Percentiles rank a stretch among this genome's conserved stretches.
Conservation (phyloP, 345 rosid species). For the Sonneratia caseolaris region DNA sequence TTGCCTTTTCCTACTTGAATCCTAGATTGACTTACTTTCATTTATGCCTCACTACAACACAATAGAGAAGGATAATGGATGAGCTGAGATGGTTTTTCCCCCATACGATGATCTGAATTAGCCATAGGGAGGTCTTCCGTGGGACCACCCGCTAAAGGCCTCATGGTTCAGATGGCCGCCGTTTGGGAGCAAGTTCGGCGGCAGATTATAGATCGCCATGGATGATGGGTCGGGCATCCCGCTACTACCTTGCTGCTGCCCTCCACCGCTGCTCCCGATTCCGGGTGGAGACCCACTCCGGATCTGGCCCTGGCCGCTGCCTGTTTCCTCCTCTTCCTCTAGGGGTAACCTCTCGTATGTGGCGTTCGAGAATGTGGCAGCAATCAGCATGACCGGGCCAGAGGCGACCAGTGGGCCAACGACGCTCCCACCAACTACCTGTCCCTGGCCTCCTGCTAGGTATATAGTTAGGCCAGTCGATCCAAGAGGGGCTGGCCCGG, state of each 20-base stretch:
- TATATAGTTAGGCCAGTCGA: slow-evolving; percentile 47
- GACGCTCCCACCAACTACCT: slow-evolving; percentile 51
- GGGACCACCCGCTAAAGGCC: slow-evolving; percentile 16
- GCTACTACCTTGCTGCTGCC: slow-evolving; percentile 17
- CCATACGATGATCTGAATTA: neutral
- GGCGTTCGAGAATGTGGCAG: slow-evolving; percentile 53
- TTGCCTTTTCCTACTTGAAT: neutral
- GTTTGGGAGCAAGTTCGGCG: slow-evolving; percentile 56
- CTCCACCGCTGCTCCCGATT: slow-evolving; percentile 18
- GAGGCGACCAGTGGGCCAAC: slow-evolving; percentile 46
- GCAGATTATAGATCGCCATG: slow-evolving; percentile 34
- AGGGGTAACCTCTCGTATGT: slow-evolving; percentile 49
- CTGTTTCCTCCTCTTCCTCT: slow-evolving; percentile 41
- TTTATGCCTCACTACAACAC: neutral
- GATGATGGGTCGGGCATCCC: slow-evolving; percentile 25
- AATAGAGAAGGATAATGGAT: neutral
- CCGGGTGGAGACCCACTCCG: slow-evolving; percentile 33
- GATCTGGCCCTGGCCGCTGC: slow-evolving; percentile 27
- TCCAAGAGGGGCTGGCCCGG: slow-evolving; percentile 51
- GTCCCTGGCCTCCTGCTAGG: slow-evolving; percentile 51
- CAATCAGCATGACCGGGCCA: slow-evolving; percentile 50
- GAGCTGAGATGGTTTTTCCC: neutral
- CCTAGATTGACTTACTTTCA: neutral
- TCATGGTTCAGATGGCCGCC: slow-evolving; percentile 34
- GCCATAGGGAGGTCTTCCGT: slow-evolving; percentile 12